Percentiles rank a stretch among this genome's conserved stretches.
These are phyloP conservation scores for Calonectria fujianensis DNA, from an alignment of 2,329 filamentous ascomycete genomes.

Conservation along the genomic window DNA sequence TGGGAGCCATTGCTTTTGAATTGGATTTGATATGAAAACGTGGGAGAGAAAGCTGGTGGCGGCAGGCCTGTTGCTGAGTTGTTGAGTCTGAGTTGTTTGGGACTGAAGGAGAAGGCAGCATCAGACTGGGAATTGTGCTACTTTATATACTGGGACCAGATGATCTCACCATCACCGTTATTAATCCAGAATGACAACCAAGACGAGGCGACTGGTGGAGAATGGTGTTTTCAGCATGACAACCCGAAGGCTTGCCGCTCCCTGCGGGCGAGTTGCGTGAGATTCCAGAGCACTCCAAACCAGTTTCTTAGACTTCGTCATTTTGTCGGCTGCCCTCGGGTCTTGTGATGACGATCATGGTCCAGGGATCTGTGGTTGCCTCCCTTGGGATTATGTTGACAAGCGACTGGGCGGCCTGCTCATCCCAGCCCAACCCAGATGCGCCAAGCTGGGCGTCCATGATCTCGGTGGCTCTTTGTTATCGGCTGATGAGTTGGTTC, in stretches of 20 bases:
- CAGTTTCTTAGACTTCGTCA: slow-evolving; percentile 37
- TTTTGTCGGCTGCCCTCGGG: slow-evolving; percentile 45
- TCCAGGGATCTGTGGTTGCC: slow-evolving; percentile 47
- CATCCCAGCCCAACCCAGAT: slow-evolving; percentile 42
- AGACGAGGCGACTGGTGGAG: slow-evolving; percentile 17
- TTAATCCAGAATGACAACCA: slow-evolving; percentile 32
- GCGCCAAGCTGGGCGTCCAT: slow-evolving; percentile 36
- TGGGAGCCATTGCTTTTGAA: neutral
- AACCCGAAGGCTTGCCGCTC: slow-evolving; percentile 46
- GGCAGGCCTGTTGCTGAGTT: neutral
- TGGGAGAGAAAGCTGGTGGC: neutral
- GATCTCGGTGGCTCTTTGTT: slow-evolving; percentile 28
- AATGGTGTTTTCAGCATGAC: slow-evolving; percentile 31
- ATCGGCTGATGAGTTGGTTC: slow-evolving; percentile 42
- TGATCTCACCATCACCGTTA: slow-evolving; percentile 20
- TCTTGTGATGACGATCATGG: slow-evolving; percentile 47
- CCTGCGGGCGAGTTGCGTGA: slow-evolving; percentile 18
- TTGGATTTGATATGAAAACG: neutral
- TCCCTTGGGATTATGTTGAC: slow-evolving; percentile 42
- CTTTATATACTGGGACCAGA: slow-evolving; percentile 49
- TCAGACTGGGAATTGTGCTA: slow-evolving; percentile 26
- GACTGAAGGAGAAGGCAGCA: slow-evolving; percentile 8
- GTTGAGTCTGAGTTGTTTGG: slow-evolving; percentile 28
- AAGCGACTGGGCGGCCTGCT: slow-evolving; percentile 8
- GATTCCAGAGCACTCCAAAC: slow-evolving; percentile 30